phyloP scores from a whole-genome alignment of 73 alveolate species.

The Loxodes magnus region DNA sequence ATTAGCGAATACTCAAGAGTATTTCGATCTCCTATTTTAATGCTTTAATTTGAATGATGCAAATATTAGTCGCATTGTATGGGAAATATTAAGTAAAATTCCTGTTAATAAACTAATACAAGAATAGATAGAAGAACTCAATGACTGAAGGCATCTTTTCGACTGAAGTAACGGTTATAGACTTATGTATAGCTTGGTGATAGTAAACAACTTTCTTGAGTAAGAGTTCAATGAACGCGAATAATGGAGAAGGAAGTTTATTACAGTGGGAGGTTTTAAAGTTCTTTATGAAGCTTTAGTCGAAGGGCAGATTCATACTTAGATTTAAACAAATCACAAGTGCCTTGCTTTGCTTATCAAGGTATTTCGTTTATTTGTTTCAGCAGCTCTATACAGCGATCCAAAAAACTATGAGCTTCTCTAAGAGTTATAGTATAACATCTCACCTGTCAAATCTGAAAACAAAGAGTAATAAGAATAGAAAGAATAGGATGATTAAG shows the following conservation, averaged over 20 bases:
- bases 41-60: background rate
- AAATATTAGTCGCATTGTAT: background rate
- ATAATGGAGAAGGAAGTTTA: slow-evolving; percentile 4
- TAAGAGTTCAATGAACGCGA: background rate
- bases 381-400: background rate
- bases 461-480: too few relatives aligned
- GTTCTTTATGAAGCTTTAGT: background rate
- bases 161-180: slow-evolving; percentile 2
- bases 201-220: background rate
- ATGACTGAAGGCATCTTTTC: background rate
- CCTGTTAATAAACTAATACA: slow-evolving; percentile 2
- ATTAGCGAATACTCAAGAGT: slow-evolving; percentile 2
- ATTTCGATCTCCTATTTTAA: background rate
- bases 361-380: background rate
- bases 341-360: background rate
- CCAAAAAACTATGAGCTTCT: too few relatives aligned
- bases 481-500: too few relatives aligned
- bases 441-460: too few relatives aligned
- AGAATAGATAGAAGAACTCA: slow-evolving; percentile 1
- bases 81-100: slow-evolving; percentile 1
- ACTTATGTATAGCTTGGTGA: slow-evolving; percentile 4
- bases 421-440: too few relatives aligned
- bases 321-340: background rate
- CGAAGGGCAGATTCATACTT: background rate
- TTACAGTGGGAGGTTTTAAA: background rate